phyloP scores from a whole-genome alignment of 2,329 filamentous ascomycete genomes.

The Chlorencoelia australis region DNA sequence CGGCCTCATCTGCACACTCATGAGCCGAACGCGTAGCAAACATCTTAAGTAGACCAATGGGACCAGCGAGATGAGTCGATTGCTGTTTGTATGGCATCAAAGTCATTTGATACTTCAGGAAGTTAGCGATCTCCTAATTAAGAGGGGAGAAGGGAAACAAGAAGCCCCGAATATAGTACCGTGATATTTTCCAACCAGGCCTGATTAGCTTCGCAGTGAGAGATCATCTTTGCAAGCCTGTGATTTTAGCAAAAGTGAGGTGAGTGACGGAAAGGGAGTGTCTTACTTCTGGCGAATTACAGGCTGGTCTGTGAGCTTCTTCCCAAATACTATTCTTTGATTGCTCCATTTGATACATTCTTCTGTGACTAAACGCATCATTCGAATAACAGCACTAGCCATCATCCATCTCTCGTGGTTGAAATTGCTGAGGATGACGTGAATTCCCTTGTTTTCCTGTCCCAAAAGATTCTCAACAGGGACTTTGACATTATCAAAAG shows the following conservation, averaged over 20 bases:
- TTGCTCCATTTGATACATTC: conserved; percentile 84
- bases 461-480: conserved; percentile 70
- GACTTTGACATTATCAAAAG: conserved; percentile 80
- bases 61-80: conserved; percentile 63
- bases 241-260: conserved; percentile 12
- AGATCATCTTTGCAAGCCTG: conserved; percentile 77
- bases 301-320: conserved; percentile 72
- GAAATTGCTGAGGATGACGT: conserved; percentile 78
- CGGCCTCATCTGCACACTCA: conserved; percentile 73
- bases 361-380: conserved; percentile 61
- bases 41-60: conserved; percentile 75
- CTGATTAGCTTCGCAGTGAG: conserved; percentile 71
- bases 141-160: too few relatives aligned
- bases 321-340: conserved; percentile 75
- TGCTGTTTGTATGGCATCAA: conserved; percentile 74
- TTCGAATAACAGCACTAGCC: conserved; percentile 50
- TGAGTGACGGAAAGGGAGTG: background rate
- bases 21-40: conserved; percentile 67
- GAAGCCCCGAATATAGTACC: too few relatives aligned
- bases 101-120: conserved; percentile 83
- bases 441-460: conserved; percentile 76
- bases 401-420: conserved; percentile 81
- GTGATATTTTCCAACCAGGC: conserved; percentile 78
- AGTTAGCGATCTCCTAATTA: too few relatives aligned
- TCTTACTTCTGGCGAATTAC: conserved; percentile 69